Percentiles rank a stretch among this genome's conserved stretches.
phyloP scores from a whole-genome alignment of 139 green algal genomes.

The Limnomonas spitsbergensis region DNA sequence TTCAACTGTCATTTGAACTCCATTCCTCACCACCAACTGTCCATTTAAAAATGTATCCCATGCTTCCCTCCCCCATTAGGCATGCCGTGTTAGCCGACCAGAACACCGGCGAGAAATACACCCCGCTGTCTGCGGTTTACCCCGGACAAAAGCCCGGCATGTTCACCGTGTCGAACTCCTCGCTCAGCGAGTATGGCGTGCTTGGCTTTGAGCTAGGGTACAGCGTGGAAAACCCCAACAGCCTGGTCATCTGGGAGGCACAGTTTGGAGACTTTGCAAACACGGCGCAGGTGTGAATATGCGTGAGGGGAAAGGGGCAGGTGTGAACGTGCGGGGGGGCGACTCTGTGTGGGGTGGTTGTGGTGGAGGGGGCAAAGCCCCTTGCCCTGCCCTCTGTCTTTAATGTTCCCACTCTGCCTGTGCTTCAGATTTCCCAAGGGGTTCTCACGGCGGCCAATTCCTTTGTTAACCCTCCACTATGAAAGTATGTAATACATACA shows the following conservation, averaged over 20 bases:
- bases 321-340: too few relatives aligned
- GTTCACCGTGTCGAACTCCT: slow-evolving; percentile 63
- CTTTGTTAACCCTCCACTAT: too few relatives aligned
- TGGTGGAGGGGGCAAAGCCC: too few relatives aligned
- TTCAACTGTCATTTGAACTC: too few relatives aligned
- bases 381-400: too few relatives aligned
- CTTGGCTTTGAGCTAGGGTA: slow-evolving; percentile 98
- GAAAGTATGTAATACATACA: too few relatives aligned
- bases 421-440: too few relatives aligned
- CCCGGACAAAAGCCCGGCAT: slow-evolving; percentile 59
- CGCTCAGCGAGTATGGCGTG: slow-evolving; percentile 91
- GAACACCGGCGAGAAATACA: slow-evolving; percentile 55
- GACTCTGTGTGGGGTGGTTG: too few relatives aligned
- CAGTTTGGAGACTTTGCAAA: slow-evolving; percentile 99
- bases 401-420: background rate
- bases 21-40: too few relatives aligned
- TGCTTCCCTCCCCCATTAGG: too few relatives aligned
- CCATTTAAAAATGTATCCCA: too few relatives aligned
- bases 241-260: slow-evolving; percentile 92
- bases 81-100: slow-evolving; percentile 25
- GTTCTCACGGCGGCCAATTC: too few relatives aligned
- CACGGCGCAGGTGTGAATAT: slow-evolving; percentile 65
- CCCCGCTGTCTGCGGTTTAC: slow-evolving; percentile 80
- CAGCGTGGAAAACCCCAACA: slow-evolving; percentile 94
- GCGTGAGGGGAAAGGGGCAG: background rate